Evolutionary conservation across 495 filamentous ascomycete species (phyloP).

Genomic region (Neohortaea acidophila): DNA sequence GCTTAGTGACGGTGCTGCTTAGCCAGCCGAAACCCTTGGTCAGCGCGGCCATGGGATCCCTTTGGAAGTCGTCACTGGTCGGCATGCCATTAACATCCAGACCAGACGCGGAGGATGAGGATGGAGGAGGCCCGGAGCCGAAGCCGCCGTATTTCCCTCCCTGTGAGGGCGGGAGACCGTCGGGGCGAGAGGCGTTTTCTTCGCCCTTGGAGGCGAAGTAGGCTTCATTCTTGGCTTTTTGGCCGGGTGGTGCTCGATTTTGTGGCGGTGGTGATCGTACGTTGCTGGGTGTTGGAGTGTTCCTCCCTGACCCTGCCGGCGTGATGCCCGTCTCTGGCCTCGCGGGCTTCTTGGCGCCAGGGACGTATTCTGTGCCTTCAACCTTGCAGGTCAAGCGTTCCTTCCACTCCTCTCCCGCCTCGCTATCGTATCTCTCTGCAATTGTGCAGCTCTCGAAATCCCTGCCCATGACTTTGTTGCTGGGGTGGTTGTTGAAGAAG

Average conservation of each 20-base stretch:
- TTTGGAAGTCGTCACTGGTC: slow-evolving; percentile 68
- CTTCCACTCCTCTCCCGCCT: slow-evolving; percentile 89
- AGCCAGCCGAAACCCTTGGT: slow-evolving; percentile 94
- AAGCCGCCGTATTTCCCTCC: slow-evolving; percentile 89
- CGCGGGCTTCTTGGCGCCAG: slow-evolving; percentile 24
- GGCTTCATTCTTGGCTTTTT: slow-evolving; percentile 61
- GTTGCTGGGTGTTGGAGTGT: slow-evolving; percentile 8
- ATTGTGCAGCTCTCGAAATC: slow-evolving; percentile 61
- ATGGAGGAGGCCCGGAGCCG: slow-evolving; percentile 49
- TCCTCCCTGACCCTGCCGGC: slow-evolving; percentile 14
- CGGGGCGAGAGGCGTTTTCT: slow-evolving; percentile 63
- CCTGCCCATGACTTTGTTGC: slow-evolving; percentile 41
- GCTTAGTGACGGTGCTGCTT: slow-evolving; percentile 64
- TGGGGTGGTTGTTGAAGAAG: slow-evolving; percentile 62
- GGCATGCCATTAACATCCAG: slow-evolving; percentile 39
- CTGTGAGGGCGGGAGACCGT: slow-evolving; percentile 62
- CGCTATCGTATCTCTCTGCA: slow-evolving; percentile 69
- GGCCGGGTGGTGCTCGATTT: slow-evolving; percentile 21
- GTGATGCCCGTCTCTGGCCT: slow-evolving; percentile 24
- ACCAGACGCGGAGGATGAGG: slow-evolving; percentile 24
- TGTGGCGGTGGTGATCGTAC: slow-evolving; percentile 2
- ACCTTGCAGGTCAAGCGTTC: slow-evolving; percentile 74
- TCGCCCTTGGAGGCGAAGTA: slow-evolving; percentile 75
- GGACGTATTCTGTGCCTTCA: slow-evolving; percentile 68
- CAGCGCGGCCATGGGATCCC: slow-evolving; percentile 75